Conservation (phyloP, 139 green algal species). For the Deuterostichococcus epilithicus region DNA sequence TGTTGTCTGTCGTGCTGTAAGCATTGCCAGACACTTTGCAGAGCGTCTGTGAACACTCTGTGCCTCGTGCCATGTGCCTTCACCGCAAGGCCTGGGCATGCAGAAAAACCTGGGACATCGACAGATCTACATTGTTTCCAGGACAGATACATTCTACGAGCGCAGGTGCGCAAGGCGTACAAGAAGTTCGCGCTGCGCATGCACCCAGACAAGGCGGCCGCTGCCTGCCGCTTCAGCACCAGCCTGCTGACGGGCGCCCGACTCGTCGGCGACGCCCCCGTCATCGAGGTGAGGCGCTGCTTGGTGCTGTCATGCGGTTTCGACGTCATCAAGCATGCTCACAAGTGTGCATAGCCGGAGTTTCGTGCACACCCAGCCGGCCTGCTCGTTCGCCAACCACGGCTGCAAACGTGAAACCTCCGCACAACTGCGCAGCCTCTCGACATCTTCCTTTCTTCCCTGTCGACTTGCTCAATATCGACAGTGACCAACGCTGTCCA, state of each 20-base stretch:
- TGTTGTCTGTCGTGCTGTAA: too few relatives aligned
- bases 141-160: neutral
- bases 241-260: neutral
- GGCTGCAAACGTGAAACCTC: neutral
- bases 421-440: neutral
- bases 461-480: neutral
- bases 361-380: neutral
- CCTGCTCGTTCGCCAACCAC: neutral
- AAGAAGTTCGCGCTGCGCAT: constrained; percentile 31
- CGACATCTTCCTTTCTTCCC: neutral
- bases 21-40: too few relatives aligned
- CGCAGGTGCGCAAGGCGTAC: constrained; percentile 46
- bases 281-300: constrained; percentile 1
- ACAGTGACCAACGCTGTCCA: neutral
- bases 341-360: neutral
- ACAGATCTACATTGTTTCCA: neutral
- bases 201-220: constrained; percentile 51
- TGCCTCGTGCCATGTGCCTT: too few relatives aligned
- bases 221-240: constrained; percentile 19
- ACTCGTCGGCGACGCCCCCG: neutral
- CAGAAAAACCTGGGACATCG: too few relatives aligned
- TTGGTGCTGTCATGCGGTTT: neutral
- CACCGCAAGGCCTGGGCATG: too few relatives aligned
- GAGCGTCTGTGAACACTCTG: too few relatives aligned
- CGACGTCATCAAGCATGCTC: neutral